A percentile compares a stretch with the other conserved stretches of the same genome.
Conservation (phyloP, 164 flowering plant species). For the Piper betle region DNA sequence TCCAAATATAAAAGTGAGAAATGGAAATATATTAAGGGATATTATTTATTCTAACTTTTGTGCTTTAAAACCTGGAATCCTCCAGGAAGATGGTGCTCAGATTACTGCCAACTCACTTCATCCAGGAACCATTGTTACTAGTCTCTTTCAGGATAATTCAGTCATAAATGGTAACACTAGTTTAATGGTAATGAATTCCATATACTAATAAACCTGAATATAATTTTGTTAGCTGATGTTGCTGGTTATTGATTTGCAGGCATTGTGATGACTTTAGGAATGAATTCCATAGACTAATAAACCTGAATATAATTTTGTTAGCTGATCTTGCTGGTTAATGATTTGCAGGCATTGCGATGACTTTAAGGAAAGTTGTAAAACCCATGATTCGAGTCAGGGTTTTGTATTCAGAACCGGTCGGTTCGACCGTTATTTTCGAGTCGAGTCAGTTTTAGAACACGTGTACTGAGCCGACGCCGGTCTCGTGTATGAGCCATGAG, state of each 20-base stretch:
- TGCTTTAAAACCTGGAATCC: background rate
- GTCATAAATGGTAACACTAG: slow-evolving; percentile 21
- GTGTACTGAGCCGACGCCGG: no score
- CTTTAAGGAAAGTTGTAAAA: slow-evolving; percentile 17
- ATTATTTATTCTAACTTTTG: background rate
- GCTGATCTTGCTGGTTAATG: background rate
- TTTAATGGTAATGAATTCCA: background rate
- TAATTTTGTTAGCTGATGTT: background rate
- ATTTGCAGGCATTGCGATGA: slow-evolving; percentile 25
- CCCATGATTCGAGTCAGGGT: no score
- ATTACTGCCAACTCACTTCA: slow-evolving; percentile 44
- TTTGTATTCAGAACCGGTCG: no score
- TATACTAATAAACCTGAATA: background rate
- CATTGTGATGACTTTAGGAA: slow-evolving; percentile 15
- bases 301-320: no score
- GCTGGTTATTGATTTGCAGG: slow-evolving; percentile 24
- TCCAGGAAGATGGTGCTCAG: slow-evolving; percentile 49
- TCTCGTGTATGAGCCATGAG: no score
- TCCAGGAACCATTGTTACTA: slow-evolving; percentile 38
- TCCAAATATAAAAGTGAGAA: background rate
- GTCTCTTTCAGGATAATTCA: slow-evolving; percentile 26
- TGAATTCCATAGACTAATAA: background rate
- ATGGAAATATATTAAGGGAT: background rate
- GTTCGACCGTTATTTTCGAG: no score
- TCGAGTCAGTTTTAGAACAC: no score